Base-by-base conservation (phyloP, 306 rosid genomes). In the Corylus avellana region DNA sequence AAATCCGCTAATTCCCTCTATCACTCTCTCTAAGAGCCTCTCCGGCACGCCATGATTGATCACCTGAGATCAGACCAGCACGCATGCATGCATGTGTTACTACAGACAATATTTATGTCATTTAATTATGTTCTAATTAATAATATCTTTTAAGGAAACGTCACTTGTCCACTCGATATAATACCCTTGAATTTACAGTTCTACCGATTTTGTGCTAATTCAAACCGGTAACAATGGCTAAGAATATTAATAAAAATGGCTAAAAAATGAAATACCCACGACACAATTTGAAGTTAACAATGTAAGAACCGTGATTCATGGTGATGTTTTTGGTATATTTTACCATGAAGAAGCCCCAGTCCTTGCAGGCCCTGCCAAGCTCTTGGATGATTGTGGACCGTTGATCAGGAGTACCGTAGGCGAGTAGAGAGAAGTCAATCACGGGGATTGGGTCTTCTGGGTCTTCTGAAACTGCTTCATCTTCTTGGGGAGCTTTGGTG, bases 281-380 rank as follows among this genome's bases (percentile, higher is more conserved):
- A 32, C 35, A 32, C 35, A 32, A 32, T 22, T 22, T 22, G 25
- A 22, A 22, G 25, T 22, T 22, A 22, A 22, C 25, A 22, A 22
- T 22, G 25, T 22, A 22, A 22, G 25, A 22, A 0, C 25, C 25
- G 25, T 22, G 25, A 22, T 22, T 32, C 35, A 32, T 32, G 35
- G 35, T 32, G 35, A 1, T 1, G 35, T 32, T 32, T 32, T 32
- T 32, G 3, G 35, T 76, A 64, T 57, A 7, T 20, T n/a, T 71
- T 54, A 87, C 89, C 83, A 83, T 69, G 87, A 89, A 89, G 78
- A 83, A 83, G 27, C 89, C 90, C 90, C 92, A 89, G 5, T 89
- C 78, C 0, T 85, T 53, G 61, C 90, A 89, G 47, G 87, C 89
- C 25, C 77, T 68, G 81, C 58, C 81, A 1, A 89, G 88, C 35